These are phyloP conservation scores for Cytospora piceicola DNA, from an alignment of 2,329 filamentous ascomycete species.

Conservation along the genomic window DNA sequence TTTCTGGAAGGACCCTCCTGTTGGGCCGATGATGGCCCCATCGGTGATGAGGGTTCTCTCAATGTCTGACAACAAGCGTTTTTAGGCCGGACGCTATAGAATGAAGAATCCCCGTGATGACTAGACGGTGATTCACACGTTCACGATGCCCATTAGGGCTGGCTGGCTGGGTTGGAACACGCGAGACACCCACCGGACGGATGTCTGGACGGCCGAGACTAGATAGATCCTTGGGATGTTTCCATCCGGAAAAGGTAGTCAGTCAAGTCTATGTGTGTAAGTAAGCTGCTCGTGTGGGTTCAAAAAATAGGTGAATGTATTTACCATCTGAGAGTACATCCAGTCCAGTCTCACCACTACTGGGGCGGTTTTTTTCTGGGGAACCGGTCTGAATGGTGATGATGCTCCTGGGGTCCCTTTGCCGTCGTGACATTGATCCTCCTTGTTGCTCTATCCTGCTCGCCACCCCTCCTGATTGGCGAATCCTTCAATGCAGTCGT, in stretches of 20 bases:
- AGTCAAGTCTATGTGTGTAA: too few relatives aligned
- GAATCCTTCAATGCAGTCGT: not conserved
- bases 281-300: too few relatives aligned
- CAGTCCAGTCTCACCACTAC: not conserved
- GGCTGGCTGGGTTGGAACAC: not conserved
- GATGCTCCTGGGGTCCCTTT: not conserved
- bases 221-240: conserved; percentile 1
- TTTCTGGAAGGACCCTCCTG: too few relatives aligned
- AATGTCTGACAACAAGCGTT: too few relatives aligned
- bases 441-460: not conserved
- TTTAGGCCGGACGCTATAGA: not conserved
- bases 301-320: not conserved
- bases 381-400: not conserved
- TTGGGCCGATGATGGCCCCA: too few relatives aligned
- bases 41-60: too few relatives aligned
- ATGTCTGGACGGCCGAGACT: not conserved
- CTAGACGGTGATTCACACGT: not conserved
- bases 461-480: not conserved
- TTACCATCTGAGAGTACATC: not conserved
- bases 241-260: not conserved
- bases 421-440: not conserved
- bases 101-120: not conserved
- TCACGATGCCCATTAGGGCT: conserved; percentile 19
- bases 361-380: not conserved
- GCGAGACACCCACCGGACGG: not conserved